These are phyloP conservation scores for Arabidopsis suecica DNA, from an alignment of 345 rosid species.

Conservation along the genomic window DNA sequence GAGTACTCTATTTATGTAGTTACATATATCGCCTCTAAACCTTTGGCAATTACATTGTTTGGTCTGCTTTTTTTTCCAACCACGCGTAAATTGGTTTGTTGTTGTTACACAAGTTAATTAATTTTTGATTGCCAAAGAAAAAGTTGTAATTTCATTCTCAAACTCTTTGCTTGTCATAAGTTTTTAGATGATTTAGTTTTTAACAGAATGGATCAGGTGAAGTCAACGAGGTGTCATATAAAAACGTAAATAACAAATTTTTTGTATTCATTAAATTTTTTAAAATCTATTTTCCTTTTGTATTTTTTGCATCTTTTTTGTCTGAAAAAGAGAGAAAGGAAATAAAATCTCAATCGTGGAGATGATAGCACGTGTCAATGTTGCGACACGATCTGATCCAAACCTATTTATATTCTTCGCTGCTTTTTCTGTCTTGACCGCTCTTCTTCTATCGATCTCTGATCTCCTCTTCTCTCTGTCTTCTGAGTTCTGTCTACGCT, in stretches of 20 bases:
- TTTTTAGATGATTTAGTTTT: not conserved
- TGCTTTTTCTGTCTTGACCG: conserved; percentile 69
- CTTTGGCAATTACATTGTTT: too few relatives aligned
- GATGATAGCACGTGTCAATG: conserved; percentile 71
- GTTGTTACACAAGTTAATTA: not conserved
- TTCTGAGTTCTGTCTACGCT: conserved; percentile 37
- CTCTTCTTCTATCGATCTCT: conserved; percentile 37
- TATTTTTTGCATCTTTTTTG: too few relatives aligned
- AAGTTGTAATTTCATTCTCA: conserved; percentile 13
- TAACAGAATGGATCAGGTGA: conserved; percentile 3
- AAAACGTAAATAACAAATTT: not conserved
- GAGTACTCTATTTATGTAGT: not conserved
- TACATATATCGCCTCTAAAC: too few relatives aligned
- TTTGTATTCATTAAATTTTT: too few relatives aligned
- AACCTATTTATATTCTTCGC: conserved; percentile 97
- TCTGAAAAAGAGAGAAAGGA: not conserved
- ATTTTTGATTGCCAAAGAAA: conserved; percentile 12
- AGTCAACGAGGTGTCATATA: not conserved
- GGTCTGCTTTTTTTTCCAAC: too few relatives aligned
- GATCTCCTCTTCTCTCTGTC: conserved; percentile 10
- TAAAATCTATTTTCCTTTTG: too few relatives aligned
- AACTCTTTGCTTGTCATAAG: conserved; percentile 6
- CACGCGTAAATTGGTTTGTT: not conserved
- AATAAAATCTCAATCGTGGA: conserved; percentile 23
- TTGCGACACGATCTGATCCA: conserved; percentile 75